Base-by-base conservation (phyloP, 768 basidiomycete species). In the Pulveroboletus frians region DNA sequence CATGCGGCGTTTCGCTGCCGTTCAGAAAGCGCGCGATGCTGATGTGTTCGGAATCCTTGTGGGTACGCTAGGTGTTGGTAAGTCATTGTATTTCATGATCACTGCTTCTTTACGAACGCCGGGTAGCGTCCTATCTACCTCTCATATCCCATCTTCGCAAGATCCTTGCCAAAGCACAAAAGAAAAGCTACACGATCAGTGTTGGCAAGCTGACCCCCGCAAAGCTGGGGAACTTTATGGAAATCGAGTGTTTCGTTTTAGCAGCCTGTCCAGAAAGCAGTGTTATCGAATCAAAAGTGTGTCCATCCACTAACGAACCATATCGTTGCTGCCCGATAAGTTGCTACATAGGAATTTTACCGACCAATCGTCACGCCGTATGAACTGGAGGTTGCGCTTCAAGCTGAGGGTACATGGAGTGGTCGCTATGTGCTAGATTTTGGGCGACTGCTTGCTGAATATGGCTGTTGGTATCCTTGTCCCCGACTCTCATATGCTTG, bases 21-120 rank as follows among this genome's bases (percentile, higher is more conserved):
- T 98, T 5, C 93, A 95, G 63, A 84, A 83, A 57, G 92, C 95
- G 3, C 78, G 90, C 38, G 88, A 93, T 55, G 87, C 93, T 0
- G 93, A 97, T 57, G 89, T 97, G 0, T 90, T 96, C 54, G 96
- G 94, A 1, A 92, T 98, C 39, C 81, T 98, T 4, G 88, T 98
- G 2, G 94, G 93, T 10, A 96, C 94, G 1, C 78, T 98, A 13
- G 93, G 94, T 38, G 86, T 96, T 27, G 80, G 88, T 90, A 43
- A 51, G 81, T 65, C 13, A 41, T 29, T 15, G 43, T 8, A 10
- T 34, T 20, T 9, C n/a, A 27, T 14, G 34, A 14, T 31, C n/a
- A 35, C 11, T n/a, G 18, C 26, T 23, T 23, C 38, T 36, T 37
- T 49, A 49, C 26, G 42, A 31, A 42, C 38, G 3, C 10, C 30